A percentile compares a stretch with the other conserved stretches of the same genome.
Evolutionary conservation across 2,329 filamentous ascomycete species (phyloP).

Genomic region (Pestalotiopsis sp.): DNA sequence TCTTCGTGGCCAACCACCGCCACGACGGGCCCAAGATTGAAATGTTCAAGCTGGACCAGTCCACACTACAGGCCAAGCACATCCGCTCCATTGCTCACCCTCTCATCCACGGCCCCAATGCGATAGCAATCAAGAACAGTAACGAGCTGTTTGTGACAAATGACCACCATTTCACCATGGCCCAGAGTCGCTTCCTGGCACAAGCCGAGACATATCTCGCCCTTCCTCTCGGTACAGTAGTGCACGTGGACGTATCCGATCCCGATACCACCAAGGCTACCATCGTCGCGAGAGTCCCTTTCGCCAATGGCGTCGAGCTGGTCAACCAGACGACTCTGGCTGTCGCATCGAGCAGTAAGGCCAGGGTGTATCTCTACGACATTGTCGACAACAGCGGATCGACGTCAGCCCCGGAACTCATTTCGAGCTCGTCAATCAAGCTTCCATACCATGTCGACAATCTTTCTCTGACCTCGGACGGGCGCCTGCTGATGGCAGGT

Average conservation of each 20-base stretch:
- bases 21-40: constrained; percentile 39
- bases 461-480: constrained; percentile 32
- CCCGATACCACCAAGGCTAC: constrained; percentile 19
- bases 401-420: constrained; percentile 17
- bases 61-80: constrained; percentile 35
- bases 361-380: constrained; percentile 33
- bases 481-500: constrained; percentile 40
- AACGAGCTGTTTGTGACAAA: constrained; percentile 45
- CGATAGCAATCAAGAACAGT: constrained; percentile 36
- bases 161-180: constrained; percentile 37
- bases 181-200: constrained; percentile 26
- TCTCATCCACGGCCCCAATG: constrained; percentile 41
- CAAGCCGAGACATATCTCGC: constrained; percentile 37
- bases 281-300: constrained; percentile 37
- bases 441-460: constrained; percentile 45
- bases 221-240: constrained; percentile 35
- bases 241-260: constrained; percentile 35
- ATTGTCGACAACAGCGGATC: constrained; percentile 15
- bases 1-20: constrained; percentile 42
- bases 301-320: constrained; percentile 44
- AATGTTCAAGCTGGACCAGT: constrained; percentile 39
- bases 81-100: constrained; percentile 39
- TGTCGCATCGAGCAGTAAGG: constrained; percentile 37
- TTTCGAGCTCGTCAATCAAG: constrained; percentile 18
- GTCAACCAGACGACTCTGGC: constrained; percentile 41